These are phyloP conservation scores for Volvox africanus DNA, from an alignment of 139 green algal species.

Conservation along the genomic window DNA sequence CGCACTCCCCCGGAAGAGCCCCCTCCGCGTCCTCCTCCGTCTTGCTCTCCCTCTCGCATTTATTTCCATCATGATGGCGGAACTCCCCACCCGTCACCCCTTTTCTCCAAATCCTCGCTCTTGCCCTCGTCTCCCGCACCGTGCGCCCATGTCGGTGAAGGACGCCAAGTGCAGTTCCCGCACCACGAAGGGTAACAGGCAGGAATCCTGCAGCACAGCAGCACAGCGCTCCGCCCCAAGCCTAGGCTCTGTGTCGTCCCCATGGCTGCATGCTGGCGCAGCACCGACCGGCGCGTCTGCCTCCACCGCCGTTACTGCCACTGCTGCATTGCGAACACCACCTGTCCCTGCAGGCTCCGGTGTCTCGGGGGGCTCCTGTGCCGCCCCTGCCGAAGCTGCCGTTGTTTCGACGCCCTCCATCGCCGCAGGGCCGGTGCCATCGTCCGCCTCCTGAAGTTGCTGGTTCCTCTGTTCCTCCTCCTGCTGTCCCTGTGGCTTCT, in stretches of 20 bases:
- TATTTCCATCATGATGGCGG: too few relatives aligned
- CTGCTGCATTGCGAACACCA: background rate
- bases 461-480: constrained; percentile 2
- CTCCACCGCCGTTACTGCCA: background rate
- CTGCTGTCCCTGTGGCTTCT: background rate
- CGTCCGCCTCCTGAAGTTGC: background rate
- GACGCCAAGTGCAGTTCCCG: constrained; percentile 65
- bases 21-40: background rate
- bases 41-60: background rate
- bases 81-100: too few relatives aligned
- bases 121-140: constrained; percentile 11
- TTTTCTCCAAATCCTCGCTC: background rate
- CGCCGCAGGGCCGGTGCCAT: background rate
- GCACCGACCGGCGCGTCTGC: background rate
- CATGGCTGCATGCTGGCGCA: background rate
- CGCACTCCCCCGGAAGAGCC: too few relatives aligned
- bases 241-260: background rate
- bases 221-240: constrained; percentile 22
- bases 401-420: constrained; percentile 41
- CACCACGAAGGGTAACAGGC: constrained; percentile 65
- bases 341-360: background rate
- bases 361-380: background rate
- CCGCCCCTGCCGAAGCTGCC: too few relatives aligned
- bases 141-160: constrained; percentile 75
- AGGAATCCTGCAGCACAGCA: constrained; percentile 1